A percentile compares a stretch with the other conserved stretches of the same genome.
Conservation (phyloP, 2,329 filamentous ascomycete genomes). For the Davidsoniella australis region DNA sequence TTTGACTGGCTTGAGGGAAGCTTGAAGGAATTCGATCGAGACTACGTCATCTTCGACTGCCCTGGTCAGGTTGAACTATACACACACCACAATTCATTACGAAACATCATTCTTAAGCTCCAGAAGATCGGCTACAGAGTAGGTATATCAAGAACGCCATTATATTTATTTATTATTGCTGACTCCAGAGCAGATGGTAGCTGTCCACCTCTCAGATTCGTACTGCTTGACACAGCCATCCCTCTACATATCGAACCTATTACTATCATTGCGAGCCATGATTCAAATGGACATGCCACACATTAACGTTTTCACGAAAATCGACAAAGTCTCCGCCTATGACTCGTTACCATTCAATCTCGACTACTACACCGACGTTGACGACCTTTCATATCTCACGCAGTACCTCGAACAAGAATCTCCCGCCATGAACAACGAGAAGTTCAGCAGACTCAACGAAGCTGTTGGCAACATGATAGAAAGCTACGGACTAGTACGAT, state of each 20-base stretch:
- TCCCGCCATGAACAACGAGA: constrained; percentile 48
- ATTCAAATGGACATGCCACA: constrained; percentile 95
- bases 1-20: constrained; percentile 80
- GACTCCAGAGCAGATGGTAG: constrained; percentile 52
- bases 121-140: constrained; percentile 89
- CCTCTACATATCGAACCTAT: constrained; percentile 83
- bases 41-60: constrained; percentile 91
- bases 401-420: constrained; percentile 68
- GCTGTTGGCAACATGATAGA: constrained; percentile 78
- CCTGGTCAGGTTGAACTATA: constrained; percentile 95
- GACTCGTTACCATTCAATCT: constrained; percentile 84
- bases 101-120: constrained; percentile 79
- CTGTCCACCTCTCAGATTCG: constrained; percentile 84
- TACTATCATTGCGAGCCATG: constrained; percentile 89
- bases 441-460: constrained; percentile 71
- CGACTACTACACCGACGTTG: constrained; percentile 93
- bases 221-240: constrained; percentile 87
- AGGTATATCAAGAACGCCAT: constrained; percentile 20
- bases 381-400: constrained; percentile 73
- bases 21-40: constrained; percentile 63
- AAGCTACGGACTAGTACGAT: constrained; percentile 75
- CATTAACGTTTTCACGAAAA: constrained; percentile 91
- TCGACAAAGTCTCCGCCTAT: constrained; percentile 81
- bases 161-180: constrained; percentile 14
- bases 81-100: constrained; percentile 80